Base-by-base conservation (phyloP, 495 filamentous ascomycete genomes). In the Apiosordaria backusii region DNA sequence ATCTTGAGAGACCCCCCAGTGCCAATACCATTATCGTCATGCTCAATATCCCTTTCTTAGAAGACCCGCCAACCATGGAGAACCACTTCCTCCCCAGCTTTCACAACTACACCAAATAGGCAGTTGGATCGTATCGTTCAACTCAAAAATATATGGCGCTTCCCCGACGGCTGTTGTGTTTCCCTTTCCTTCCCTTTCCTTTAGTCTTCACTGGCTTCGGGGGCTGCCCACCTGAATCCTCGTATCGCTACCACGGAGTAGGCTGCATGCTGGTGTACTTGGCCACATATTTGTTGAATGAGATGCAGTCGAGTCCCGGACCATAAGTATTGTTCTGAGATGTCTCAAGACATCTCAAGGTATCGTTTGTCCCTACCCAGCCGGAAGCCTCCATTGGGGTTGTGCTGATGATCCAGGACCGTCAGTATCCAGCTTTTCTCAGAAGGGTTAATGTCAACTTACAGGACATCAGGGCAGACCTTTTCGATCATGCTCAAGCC, bases 401-500 rank as follows among this genome's bases (percentile, higher is more conserved):
- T 45, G 35, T 45, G 10, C 35, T 45, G 35, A 13, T 13, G 10
- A 45, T 10, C 35, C 13, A 15, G 10, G 1, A 45, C 9, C 35
- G 35, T 18, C 16, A 45, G 10, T 18, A 4, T 7, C 9, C 35
- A 45, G 35, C 13, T 13, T 2, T 18, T 13, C 7, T 45, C 10
- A 18, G 16, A 2, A 45, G 27, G 27, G 27, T 7, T 29, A 7
- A 3, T 7, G 16, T 45, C 35, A 45, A 50, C 62, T 58, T 27
- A 68, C 57, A 26, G 4, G 18, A 45, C 45, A 9, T 59, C 24
- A 5, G 76, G 72, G 29, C 77, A 79, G 3, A 67, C 69, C 27
- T 60, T 65, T 72, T 79, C 77, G 40, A 77, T 68, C 52, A 79
- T 16, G 1, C 67, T 68, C 25, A 79, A 50, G 62, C 70, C 59